Evolutionary conservation across 768 basidiomycete genomes (phyloP).

Genomic region (Melanogaster broomeanus): DNA sequence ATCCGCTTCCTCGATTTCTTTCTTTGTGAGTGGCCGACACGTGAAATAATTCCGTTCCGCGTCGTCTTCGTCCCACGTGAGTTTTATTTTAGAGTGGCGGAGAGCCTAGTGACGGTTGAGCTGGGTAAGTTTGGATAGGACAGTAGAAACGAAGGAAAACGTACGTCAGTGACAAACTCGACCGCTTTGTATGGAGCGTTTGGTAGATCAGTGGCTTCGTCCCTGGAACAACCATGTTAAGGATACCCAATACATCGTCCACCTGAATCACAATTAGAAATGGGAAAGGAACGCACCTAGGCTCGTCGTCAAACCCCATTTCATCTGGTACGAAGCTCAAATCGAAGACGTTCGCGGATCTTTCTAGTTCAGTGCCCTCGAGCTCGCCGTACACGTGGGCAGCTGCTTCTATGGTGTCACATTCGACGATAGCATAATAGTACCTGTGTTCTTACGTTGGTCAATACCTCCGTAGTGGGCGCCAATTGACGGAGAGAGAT

Average conservation of each 20-base stretch:
- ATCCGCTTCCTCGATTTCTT: slow-evolving; percentile 91
- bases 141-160: slow-evolving; percentile 24
- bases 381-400: slow-evolving; percentile 81
- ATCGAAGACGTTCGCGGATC: slow-evolving; percentile 95
- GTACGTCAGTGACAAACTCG: slow-evolving; percentile 91
- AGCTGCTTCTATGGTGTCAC: slow-evolving; percentile 76
- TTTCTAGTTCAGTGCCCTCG: slow-evolving; percentile 93
- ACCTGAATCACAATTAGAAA: background rate
- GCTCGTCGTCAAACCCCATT: slow-evolving; percentile 82
- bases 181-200: slow-evolving; percentile 66
- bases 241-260: background rate
- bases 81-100: slow-evolving; percentile 95
- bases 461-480: slow-evolving; percentile 1
- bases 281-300: slow-evolving; percentile 47
- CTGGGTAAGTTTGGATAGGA: background rate
- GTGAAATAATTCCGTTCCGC: slow-evolving; percentile 81
- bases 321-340: slow-evolving; percentile 90
- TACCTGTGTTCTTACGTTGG: slow-evolving; percentile 58
- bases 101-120: slow-evolving; percentile 62
- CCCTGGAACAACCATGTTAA: slow-evolving; percentile 46
- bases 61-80: slow-evolving; percentile 99
- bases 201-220: slow-evolving; percentile 76
- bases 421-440: slow-evolving; percentile 93
- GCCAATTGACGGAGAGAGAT: background rate
- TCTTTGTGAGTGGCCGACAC: slow-evolving; percentile 71